These are phyloP conservation scores for Zymoseptoria brevis DNA, from an alignment of 2,329 filamentous ascomycete genomes.

Conservation along the genomic window DNA sequence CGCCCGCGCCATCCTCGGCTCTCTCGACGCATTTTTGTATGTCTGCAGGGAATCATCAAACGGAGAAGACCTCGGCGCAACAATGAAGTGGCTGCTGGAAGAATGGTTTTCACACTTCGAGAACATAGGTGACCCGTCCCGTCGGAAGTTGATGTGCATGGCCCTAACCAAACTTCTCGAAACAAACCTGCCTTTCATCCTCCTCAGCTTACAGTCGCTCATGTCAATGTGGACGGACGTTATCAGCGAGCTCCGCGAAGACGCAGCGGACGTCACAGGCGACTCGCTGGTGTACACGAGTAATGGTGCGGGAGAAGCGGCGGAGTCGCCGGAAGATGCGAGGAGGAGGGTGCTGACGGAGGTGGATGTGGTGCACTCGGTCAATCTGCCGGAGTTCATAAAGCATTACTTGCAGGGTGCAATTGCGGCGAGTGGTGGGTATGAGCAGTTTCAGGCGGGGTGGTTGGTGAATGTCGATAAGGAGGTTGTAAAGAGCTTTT, in stretches of 20 bases:
- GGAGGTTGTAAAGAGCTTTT: conserved; percentile 61
- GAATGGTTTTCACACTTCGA: conserved; percentile 63
- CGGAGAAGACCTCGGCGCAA: conserved; percentile 24
- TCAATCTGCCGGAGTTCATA: conserved; percentile 59
- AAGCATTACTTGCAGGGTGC: conserved; percentile 52
- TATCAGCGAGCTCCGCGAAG: conserved; percentile 56
- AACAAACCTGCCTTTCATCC: conserved; percentile 44
- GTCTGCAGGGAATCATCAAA: conserved; percentile 36
- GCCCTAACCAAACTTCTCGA: conserved; percentile 66
- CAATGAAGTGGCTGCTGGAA: conserved; percentile 43
- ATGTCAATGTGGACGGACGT: conserved; percentile 69
- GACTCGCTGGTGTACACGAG: conserved; percentile 36
- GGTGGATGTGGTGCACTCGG: conserved; percentile 59
- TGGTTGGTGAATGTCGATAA: conserved; percentile 69
- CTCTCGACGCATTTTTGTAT: conserved; percentile 59
- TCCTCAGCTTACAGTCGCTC: conserved; percentile 56
- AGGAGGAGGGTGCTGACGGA: conserved; percentile 44
- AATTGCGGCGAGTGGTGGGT: conserved; percentile 55
- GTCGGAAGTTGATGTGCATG: conserved; percentile 64
- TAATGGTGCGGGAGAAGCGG: conserved; percentile 4
- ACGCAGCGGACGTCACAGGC: conserved; percentile 20
- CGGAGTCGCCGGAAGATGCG: conserved; percentile 39
- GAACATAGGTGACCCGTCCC: conserved; percentile 55
- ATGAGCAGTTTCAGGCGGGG: conserved; percentile 56
- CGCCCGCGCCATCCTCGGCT: conserved; percentile 66